Conservation (phyloP, 2,329 filamentous ascomycete species). For the Colletotrichum tofieldiae region DNA sequence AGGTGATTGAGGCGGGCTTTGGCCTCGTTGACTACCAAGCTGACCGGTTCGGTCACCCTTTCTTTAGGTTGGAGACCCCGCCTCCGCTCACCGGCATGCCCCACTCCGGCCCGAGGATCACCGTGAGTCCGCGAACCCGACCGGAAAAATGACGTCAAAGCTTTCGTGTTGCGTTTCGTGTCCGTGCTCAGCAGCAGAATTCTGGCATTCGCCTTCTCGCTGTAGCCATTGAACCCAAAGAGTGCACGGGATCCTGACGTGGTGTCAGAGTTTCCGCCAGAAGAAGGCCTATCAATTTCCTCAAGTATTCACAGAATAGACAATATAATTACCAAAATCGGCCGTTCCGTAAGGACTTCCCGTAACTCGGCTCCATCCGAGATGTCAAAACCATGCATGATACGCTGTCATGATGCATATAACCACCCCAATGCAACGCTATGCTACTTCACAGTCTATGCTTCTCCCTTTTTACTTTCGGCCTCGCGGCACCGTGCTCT, state of each 20-base stretch:
- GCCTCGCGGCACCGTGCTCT: slow-evolving; percentile 52
- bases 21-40: too few relatives aligned
- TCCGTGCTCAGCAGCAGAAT: too few relatives aligned
- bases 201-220: too few relatives aligned
- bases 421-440: slow-evolving; percentile 35
- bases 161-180: background rate
- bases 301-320: slow-evolving; percentile 29
- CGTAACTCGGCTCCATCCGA: slow-evolving; percentile 22
- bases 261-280: background rate
- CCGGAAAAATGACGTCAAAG: background rate
- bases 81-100: background rate
- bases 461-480: slow-evolving; percentile 34
- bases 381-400: slow-evolving; percentile 17
- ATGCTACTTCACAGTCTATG: slow-evolving; percentile 33
- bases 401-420: slow-evolving; percentile 39
- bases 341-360: slow-evolving; percentile 22
- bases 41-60: too few relatives aligned
- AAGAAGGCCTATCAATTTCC: slow-evolving; percentile 10
- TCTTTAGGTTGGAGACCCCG: background rate
- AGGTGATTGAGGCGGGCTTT: too few relatives aligned
- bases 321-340: slow-evolving; percentile 41
- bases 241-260: too few relatives aligned
- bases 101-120: background rate
- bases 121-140: too few relatives aligned
- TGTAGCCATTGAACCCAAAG: too few relatives aligned